Conservation (phyloP, 306 rosid genomes). For the Nissolia schottii region DNA sequence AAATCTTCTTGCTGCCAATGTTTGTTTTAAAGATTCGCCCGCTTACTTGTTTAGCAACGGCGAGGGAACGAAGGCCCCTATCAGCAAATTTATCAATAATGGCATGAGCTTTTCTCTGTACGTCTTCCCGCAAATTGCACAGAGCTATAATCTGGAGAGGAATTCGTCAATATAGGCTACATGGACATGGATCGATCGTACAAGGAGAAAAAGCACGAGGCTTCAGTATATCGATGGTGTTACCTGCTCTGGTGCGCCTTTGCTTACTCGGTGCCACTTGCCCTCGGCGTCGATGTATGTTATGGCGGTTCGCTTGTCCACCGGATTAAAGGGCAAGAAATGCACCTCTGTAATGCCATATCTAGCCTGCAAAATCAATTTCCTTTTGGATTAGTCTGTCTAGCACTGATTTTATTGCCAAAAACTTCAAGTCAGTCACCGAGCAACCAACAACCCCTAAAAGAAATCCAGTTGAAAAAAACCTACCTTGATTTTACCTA, state of each 20-base stretch:
- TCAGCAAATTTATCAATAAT: slow-evolving; percentile 70
- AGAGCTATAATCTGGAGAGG: slow-evolving; percentile 55
- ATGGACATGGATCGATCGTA: not conserved
- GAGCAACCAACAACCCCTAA: too few species aligned
- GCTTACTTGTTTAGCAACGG: slow-evolving; percentile 53
- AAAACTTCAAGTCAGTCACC: too few species aligned
- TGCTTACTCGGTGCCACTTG: slow-evolving; percentile 72
- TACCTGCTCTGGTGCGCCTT: slow-evolving; percentile 90
- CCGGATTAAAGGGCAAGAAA: slow-evolving; percentile 81
- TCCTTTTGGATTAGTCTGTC: too few species aligned
- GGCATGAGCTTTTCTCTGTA: slow-evolving; percentile 45
- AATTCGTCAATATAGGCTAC: not conserved
- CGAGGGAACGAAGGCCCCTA: slow-evolving; percentile 81
- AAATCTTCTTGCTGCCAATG: too few species aligned
- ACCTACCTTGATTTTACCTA: too few species aligned
- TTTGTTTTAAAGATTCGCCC: not conserved
- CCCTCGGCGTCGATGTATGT: slow-evolving; percentile 54
- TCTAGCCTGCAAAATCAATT: slow-evolving; percentile 63
- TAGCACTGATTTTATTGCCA: not conserved
- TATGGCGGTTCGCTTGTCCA: slow-evolving; percentile 80
- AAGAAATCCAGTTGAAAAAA: too few species aligned
- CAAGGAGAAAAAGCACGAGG: too few species aligned
- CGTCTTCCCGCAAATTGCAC: slow-evolving; percentile 49
- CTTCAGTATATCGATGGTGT: too few species aligned
- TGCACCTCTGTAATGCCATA: slow-evolving; percentile 66